phyloP scores from a whole-genome alignment of 805 yeast genomes.

The Lipomyces chichibuensis region DNA sequence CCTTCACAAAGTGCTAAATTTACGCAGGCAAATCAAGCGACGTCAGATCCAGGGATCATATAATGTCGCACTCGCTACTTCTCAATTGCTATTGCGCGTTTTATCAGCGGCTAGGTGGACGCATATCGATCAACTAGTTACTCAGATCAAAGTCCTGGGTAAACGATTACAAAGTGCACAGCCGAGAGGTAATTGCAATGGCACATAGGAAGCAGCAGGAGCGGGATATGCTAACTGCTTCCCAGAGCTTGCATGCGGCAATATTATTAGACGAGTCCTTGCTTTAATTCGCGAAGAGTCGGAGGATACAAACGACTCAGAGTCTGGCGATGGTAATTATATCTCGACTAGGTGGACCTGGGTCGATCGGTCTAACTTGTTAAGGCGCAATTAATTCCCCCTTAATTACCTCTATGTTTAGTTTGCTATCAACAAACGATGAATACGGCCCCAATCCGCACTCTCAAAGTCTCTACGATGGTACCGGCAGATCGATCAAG shows the following conservation, averaged over 20 bases:
- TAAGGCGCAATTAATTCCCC: constrained; percentile 46
- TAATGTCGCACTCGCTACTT: constrained; percentile 80
- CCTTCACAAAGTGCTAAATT: background rate
- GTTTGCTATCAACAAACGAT: constrained; percentile 55
- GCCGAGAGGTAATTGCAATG: constrained; percentile 55
- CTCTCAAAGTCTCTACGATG: constrained; percentile 46
- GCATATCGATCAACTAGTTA: constrained; percentile 70
- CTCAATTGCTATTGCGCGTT: constrained; percentile 83
- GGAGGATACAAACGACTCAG: constrained; percentile 50
- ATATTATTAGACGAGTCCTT: constrained; percentile 84
- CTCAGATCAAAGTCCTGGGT: constrained; percentile 75
- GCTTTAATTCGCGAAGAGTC: constrained; percentile 86
- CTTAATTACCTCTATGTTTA: constrained; percentile 83
- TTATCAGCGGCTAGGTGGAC: constrained; percentile 90
- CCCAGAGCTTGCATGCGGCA: constrained; percentile 79
- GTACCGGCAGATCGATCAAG: constrained; percentile 37
- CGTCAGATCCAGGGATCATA: constrained; percentile 82
- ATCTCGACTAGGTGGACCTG: background rate
- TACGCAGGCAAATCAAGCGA: constrained; percentile 60
- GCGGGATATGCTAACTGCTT: background rate
- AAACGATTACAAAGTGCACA: constrained; percentile 68
- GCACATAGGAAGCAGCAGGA: background rate
- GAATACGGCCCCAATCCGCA: constrained; percentile 22
- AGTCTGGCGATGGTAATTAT: constrained; percentile 24
- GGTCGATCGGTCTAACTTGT: background rate